Base-by-base conservation (phyloP, 140 eudicot genomes). In the Anethum foeniculum region DNA sequence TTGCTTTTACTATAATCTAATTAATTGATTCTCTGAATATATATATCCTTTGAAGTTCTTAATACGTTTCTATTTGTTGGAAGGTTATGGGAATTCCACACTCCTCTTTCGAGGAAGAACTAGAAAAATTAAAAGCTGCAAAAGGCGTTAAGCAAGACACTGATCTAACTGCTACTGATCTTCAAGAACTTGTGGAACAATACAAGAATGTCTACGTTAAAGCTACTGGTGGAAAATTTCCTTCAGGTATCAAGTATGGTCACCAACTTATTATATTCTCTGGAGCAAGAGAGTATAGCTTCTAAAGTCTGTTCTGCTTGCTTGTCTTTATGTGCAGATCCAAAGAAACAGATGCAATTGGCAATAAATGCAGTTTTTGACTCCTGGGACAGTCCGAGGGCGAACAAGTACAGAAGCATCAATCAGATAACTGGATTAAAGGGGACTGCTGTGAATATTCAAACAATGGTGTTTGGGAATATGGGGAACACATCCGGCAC, bases 401-500 rank as follows among this genome's bases (percentile, higher is more conserved):
- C 99, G 27, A 91, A 54, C 30, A 96, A 96, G 86, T 96, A 96
- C 79, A 82, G 99, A 38, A 90, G 83, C 83, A 96, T 96, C 80
- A 96, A 96, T 86, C 96, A 96, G 79, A 96, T 96, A 83, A 93
- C 91, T 0, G 97, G 99, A 11, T 43, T 96, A 79, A 93, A 90
- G 85, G 99, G 99, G n/a, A 96, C 99, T 10, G 99, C 99, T 1
- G 99, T 96, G 39, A 96, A 96, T 84, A 93, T 96, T 86, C 99
- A 96, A 81, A 75, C 88, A 30, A 96, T 96, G 99, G 99, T 96
- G 71, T 96, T 96, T 80, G 99, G 99, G 7, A 96, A 96, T 89
- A 96, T 96, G 99, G 99, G 99, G 23, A 82, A 93, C 82, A 96
- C 99, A 84, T 96, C 99, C 5, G 99, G 99, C 62, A 93, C 99